Base-by-base conservation (phyloP, 768 basidiomycete genomes). In the Russula olivacea region DNA sequence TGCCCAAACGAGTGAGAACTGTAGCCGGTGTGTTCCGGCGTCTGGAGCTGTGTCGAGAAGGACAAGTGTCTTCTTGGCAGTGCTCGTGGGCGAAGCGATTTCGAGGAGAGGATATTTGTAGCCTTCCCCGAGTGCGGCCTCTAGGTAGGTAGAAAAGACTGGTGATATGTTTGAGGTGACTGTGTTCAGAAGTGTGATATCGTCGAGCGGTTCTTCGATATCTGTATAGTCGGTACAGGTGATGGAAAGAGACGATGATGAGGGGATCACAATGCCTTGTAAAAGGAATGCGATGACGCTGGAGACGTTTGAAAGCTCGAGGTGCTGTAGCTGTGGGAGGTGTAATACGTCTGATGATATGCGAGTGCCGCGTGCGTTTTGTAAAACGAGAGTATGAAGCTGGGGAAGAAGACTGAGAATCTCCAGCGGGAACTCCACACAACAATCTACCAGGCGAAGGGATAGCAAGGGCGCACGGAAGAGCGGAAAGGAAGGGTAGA, bases 171-270 rank as follows among this genome's bases (percentile, higher is more conserved):
- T 63, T 5, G 45, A 52, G 25, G 50, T 48, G 25, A 54, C 48
- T 2, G 9, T 47, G 19, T 30, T 51, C 45, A 63, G 62, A 32
- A 63, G 41, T 4, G 21, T 11, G 10, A 47, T 11, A 11, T 63
- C 62, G 21, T 58, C 57, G 2, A 63, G 41, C 5, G 56, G 51
- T 8, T 59, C 62, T 11, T 48, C 62, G 1, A 48, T 23, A 38
- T 48, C 51, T 25, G 38, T 1, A 21, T 47, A 59, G 51, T 63
- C 51, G 8, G 50, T 54, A 48, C 62, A 63, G 10, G 43, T 48
- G 28, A 58, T 38, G 51, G 51, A 59, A 47, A 63, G 19, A 10
- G 34, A 63, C 3, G 52, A 47, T 23, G 52, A 63, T 25, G 62
- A 15, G 15, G 52, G 45, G 6, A 28, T 14, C 6, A 17, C 36